Base-by-base conservation (phyloP, 805 yeast genomes). In the Pichia deserticola region DNA sequence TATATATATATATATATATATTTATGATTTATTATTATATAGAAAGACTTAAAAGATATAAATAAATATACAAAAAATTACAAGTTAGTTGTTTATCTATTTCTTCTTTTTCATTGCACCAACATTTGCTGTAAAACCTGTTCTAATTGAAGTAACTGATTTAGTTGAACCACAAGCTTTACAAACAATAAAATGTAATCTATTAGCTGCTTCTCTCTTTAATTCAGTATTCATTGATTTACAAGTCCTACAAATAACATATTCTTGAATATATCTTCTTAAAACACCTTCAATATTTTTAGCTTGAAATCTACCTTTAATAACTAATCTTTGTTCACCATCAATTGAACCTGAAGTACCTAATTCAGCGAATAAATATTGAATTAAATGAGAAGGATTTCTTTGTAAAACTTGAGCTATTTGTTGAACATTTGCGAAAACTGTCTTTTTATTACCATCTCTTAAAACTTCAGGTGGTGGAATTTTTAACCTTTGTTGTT, bases 301-400 rank as follows among this genome's bases (percentile, higher is more conserved):
- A 60, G 96, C 96, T 74, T 86, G 95, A 78, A 89, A 93, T 71
- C 95, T 87, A 76, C 99, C 99, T 77, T 89, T 93, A 69, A 93
- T 92, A 56, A 93, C 89, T 68, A 93, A 81, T 72, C 99, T 85
- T 76, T 89, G 88, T 70, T 88, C 92, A 69, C 98, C 99, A 72
- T 93, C 99, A 53, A 93, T 92, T 50, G 97, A 90, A 66, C 99
- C 99, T 2, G 98, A 89, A 25, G 99, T 93, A 83, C 99, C 99
- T 79, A 93, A 78, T 75, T 93, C 99, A 1, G 98, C 97, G 72
- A 93, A 93, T 71, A 93, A 73, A 72, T 86, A 93, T 74, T 89
- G 97, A 69, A 93, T 93, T 57, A 93, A 82, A 73, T 93, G 99
- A 65, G 93, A 99, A 59, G 96, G 93, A 48, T 89, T 86, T 75